Evolutionary conservation across 2,329 filamentous ascomycete genomes (phyloP).

Genomic region (Ophiosphaerella narmari): DNA sequence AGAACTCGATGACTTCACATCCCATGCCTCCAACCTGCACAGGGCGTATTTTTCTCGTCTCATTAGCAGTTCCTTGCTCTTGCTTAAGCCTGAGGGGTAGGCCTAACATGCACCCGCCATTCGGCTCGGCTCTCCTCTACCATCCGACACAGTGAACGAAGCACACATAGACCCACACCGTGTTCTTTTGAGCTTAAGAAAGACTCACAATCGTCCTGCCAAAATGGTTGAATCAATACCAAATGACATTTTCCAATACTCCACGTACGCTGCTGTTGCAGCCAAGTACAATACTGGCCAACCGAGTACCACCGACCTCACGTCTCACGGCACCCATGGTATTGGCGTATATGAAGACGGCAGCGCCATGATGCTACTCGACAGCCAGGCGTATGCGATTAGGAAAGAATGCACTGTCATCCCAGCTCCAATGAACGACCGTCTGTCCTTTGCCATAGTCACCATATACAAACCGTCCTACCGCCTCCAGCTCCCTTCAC

Average conservation of each 20-base stretch:
- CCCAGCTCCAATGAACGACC: constrained; percentile 38
- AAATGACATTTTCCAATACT: constrained; percentile 54
- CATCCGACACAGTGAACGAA: neutral
- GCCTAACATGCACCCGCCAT: neutral
- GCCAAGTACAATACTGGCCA: constrained; percentile 43
- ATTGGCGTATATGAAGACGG: constrained; percentile 50
- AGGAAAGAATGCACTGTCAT: constrained; percentile 35
- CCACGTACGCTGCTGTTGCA: constrained; percentile 44
- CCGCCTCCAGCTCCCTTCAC: constrained; percentile 28
- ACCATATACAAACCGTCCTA: constrained; percentile 47
- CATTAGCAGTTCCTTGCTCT: no score
- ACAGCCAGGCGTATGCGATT: constrained; percentile 41
- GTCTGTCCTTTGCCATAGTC: constrained; percentile 49
- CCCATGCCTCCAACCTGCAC: no score
- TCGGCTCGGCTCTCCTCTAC: neutral
- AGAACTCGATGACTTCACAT: no score
- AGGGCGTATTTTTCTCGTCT: no score
- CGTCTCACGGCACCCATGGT: constrained; percentile 50
- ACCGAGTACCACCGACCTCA: constrained; percentile 44
- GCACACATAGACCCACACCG: neutral
- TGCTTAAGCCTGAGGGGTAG: no score
- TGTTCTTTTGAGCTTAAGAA: neutral
- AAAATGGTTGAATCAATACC: constrained; percentile 48
- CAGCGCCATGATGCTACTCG: constrained; percentile 44
- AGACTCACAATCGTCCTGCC: neutral